Conservation (phyloP, 768 basidiomycete species). For the Neoboletus magnificus region DNA sequence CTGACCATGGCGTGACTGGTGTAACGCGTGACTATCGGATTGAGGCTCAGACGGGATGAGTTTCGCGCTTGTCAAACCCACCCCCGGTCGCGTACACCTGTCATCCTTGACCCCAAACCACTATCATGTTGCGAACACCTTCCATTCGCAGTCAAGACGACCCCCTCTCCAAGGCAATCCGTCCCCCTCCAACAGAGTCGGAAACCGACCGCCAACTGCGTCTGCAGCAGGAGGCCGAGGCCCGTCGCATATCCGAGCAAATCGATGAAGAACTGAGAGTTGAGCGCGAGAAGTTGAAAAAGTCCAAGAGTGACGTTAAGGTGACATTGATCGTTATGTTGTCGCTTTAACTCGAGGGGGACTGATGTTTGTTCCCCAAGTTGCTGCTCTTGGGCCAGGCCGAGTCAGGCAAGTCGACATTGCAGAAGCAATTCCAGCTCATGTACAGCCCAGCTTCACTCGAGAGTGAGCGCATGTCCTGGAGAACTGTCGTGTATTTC, state of each 20-base stretch:
- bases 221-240: constrained; percentile 66
- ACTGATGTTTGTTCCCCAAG: constrained; percentile 35
- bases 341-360: background rate
- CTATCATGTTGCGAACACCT: constrained; percentile 59
- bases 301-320: constrained; percentile 72
- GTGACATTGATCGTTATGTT: constrained; percentile 32
- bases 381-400: constrained; percentile 75
- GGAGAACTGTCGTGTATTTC: constrained; percentile 73
- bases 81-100: background rate
- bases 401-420: constrained; percentile 74
- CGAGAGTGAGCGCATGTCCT: constrained; percentile 65
- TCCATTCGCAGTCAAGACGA: constrained; percentile 75
- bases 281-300: constrained; percentile 64
- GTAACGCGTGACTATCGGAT: constrained; percentile 24
- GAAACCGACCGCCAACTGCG: constrained; percentile 59
- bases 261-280: constrained; percentile 77
- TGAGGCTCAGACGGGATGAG: background rate
- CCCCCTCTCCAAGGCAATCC: constrained; percentile 64
- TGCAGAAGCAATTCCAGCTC: constrained; percentile 78
- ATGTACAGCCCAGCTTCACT: constrained; percentile 74
- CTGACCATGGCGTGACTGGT: constrained; percentile 29
- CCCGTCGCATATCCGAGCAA: constrained; percentile 70
- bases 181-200: constrained; percentile 64
- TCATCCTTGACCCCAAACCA: constrained; percentile 31
- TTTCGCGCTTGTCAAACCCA: background rate